phyloP scores from a whole-genome alignment of 768 basidiomycete genomes.

The Macrolepiota fuliginosa region DNA sequence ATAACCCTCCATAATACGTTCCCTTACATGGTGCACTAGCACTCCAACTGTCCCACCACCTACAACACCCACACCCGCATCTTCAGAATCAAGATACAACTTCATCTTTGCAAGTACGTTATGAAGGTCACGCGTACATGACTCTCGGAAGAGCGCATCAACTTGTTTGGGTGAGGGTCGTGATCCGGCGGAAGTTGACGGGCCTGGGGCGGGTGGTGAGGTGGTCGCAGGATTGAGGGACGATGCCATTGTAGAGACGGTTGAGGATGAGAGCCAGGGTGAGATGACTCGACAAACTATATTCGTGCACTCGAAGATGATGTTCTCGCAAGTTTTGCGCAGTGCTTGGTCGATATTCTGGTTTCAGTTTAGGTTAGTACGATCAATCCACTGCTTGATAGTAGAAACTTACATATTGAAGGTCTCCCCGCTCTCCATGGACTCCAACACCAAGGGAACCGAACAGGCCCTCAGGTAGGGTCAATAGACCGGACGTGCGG shows the following conservation, averaged over 20 bases:
- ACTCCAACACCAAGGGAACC: slow-evolving; percentile 62
- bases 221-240: neutral
- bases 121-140: slow-evolving; percentile 54
- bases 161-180: slow-evolving; percentile 14
- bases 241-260: slow-evolving; percentile 16
- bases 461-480: slow-evolving; percentile 60
- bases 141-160: slow-evolving; percentile 40
- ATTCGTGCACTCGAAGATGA: slow-evolving; percentile 64
- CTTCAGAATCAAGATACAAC: slow-evolving; percentile 61
- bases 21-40: slow-evolving; percentile 72
- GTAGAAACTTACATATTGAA: slow-evolving; percentile 54
- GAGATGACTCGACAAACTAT: slow-evolving; percentile 58
- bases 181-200: slow-evolving; percentile 2
- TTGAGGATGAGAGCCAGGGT: slow-evolving; percentile 59
- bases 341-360: slow-evolving; percentile 88
- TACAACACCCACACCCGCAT: neutral
- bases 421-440: slow-evolving; percentile 55
- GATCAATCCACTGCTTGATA: neutral
- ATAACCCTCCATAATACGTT: slow-evolving; percentile 72
- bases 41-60: slow-evolving; percentile 78
- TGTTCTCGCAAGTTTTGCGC: slow-evolving; percentile 80
- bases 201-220: neutral
- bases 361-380: neutral
- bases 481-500: slow-evolving; percentile 53
- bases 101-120: slow-evolving; percentile 56